A percentile compares a stretch with the other conserved stretches of the same genome.
Evolutionary conservation across 108 stramenopile species (phyloP).

Genomic region (Nannochloropsis gaditana): DNA sequence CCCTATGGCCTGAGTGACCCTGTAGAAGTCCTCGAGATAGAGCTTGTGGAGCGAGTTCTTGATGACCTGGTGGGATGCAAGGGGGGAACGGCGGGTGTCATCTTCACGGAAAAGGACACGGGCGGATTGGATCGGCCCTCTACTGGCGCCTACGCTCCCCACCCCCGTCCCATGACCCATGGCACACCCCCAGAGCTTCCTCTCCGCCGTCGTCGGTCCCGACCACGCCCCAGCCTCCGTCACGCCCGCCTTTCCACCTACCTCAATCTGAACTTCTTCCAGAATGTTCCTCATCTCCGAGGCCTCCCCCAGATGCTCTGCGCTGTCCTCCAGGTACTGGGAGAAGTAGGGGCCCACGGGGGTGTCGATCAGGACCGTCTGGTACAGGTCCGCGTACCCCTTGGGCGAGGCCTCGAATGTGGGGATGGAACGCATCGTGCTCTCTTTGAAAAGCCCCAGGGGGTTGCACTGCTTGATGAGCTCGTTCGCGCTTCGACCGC

Average conservation of each 20-base stretch:
- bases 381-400: constrained; percentile 95
- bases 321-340: constrained; percentile 41
- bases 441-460: constrained; percentile 94
- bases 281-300: constrained; percentile 72
- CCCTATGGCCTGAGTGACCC: constrained; percentile 69
- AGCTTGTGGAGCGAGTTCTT: constrained; percentile 94
- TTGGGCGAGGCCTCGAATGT: constrained; percentile 83
- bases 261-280: constrained; percentile 94
- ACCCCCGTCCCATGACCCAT: too few species aligned
- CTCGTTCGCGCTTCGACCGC: constrained; percentile 88
- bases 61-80: constrained; percentile 62
- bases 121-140: too few species aligned
- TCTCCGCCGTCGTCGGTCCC: neutral
- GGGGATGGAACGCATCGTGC: constrained; percentile 92
- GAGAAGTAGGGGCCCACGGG: constrained; percentile 72
- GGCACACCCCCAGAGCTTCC: neutral
- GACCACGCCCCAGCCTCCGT: neutral
- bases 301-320: constrained; percentile 32
- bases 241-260: neutral
- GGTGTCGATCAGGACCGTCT: constrained; percentile 95
- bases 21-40: constrained; percentile 92
- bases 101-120: too few species aligned
- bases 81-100: neutral
- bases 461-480: constrained; percentile 96
- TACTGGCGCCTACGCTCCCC: too few species aligned